phyloP scores from a whole-genome alignment of 169 alveolate genomes.

The Plasmodium inui region DNA sequence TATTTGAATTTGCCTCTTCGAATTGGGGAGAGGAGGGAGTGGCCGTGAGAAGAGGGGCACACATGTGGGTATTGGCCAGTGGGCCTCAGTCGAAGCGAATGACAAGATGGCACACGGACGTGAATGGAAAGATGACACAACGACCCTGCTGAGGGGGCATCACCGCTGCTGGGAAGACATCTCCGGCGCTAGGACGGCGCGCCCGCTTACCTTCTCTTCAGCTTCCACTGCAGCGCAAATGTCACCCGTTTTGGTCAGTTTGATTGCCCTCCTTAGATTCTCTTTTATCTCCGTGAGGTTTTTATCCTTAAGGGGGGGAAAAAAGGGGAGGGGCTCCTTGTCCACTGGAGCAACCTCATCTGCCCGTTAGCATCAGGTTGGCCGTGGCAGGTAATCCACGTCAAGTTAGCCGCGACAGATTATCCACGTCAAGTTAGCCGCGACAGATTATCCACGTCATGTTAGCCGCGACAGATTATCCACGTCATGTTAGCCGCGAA shows the following conservation, averaged over 20 bases:
- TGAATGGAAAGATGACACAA: not conserved
- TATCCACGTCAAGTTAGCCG: not conserved
- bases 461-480: not conserved
- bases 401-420: not conserved
- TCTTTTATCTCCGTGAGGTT: slow-evolving; percentile 52
- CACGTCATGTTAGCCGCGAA: not conserved
- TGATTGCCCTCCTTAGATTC: slow-evolving; percentile 36
- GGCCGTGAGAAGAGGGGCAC: not conserved
- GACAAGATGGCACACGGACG: not conserved
- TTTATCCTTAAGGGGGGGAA: slow-evolving; percentile 32
- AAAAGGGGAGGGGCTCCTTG: not conserved
- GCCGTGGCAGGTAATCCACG: not conserved
- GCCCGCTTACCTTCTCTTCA: not conserved
- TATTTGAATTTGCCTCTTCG: slow-evolving; percentile 12
- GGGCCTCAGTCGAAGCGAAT: not conserved
- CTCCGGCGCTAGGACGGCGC: not conserved
- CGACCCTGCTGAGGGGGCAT: not conserved
- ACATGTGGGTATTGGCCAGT: not conserved
- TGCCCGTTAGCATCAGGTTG: not conserved
- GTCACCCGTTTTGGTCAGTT: slow-evolving; percentile 37
- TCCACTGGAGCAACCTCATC: not conserved
- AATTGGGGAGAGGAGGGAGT: not conserved
- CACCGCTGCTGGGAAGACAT: not conserved
- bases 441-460: not conserved
- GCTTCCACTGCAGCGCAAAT: not conserved